Percentiles rank a stretch among this genome's conserved stretches.
These are phyloP conservation scores for Senna tora DNA, from an alignment of 306 rosid species.

Conservation along the genomic window DNA sequence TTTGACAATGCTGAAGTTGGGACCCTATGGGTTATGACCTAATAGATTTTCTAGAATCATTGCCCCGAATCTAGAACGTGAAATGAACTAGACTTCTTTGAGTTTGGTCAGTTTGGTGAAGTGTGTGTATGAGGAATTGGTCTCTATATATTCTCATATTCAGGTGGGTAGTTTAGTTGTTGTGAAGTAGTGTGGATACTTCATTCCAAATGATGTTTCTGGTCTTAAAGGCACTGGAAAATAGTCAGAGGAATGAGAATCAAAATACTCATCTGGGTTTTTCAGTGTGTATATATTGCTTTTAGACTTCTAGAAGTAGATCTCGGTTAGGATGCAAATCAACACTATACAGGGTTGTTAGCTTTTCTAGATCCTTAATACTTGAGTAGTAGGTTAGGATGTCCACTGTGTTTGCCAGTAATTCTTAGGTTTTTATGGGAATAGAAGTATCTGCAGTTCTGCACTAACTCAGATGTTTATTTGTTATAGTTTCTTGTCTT, in stretches of 20 bases:
- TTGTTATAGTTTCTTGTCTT: constrained; percentile 39
- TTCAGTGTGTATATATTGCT: background rate
- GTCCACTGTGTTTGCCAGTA: background rate
- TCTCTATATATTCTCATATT: background rate
- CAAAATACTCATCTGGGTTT: background rate
- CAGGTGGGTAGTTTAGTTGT: background rate
- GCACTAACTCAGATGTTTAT: constrained; percentile 32
- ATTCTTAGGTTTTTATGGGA: background rate
- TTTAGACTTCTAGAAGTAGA: background rate
- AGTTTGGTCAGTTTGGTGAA: background rate
- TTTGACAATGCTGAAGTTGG: constrained; percentile 8
- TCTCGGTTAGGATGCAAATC: background rate
- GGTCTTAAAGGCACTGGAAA: constrained; percentile 2
- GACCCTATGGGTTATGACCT: background rate
- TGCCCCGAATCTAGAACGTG: background rate
- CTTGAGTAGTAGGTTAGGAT: background rate
- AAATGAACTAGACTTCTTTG: background rate
- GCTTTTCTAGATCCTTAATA: background rate
- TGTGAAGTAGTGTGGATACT: background rate
- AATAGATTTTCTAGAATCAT: background rate
- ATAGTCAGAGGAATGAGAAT: background rate
- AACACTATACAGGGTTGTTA: background rate
- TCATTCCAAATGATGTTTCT: background rate
- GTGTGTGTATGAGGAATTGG: background rate
- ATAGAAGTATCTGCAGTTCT: constrained; percentile 27